Conservation (phyloP, 768 basidiomycete species). For the Lepiota venenata region DNA sequence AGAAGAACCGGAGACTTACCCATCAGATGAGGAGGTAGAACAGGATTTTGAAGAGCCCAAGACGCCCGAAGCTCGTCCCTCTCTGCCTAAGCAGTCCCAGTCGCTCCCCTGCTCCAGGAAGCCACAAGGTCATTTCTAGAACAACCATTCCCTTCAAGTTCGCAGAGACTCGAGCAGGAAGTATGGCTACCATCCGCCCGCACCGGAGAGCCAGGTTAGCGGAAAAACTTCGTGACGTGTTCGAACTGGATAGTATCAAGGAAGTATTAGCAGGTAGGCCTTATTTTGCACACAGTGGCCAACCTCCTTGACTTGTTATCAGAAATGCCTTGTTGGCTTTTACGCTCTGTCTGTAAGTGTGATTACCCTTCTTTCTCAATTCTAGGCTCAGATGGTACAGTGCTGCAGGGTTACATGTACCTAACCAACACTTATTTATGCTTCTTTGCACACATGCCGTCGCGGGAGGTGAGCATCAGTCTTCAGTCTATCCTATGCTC, state of each 20-base stretch:
- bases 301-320: slow-evolving; percentile 10
- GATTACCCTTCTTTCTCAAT: not conserved
- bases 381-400: slow-evolving; percentile 31
- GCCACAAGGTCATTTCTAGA: not conserved
- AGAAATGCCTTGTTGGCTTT: slow-evolving; percentile 95
- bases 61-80: slow-evolving; percentile 37
- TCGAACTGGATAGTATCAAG: slow-evolving; percentile 73
- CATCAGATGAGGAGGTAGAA: slow-evolving; percentile 49
- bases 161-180: slow-evolving; percentile 44
- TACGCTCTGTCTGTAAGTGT: slow-evolving; percentile 82
- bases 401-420: slow-evolving; percentile 97
- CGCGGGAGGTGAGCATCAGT: slow-evolving; percentile 63
- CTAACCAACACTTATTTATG: slow-evolving; percentile 90
- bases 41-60: slow-evolving; percentile 50
- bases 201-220: slow-evolving; percentile 72
- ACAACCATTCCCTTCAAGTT: slow-evolving; percentile 19
- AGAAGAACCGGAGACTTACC: slow-evolving; percentile 26
- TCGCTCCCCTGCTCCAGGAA: slow-evolving; percentile 10
- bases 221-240: slow-evolving; percentile 87
- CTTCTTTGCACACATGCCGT: slow-evolving; percentile 95
- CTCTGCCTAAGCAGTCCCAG: slow-evolving; percentile 11
- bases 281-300: not conserved
- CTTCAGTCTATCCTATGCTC: not conserved
- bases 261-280: slow-evolving; percentile 80
- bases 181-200: slow-evolving; percentile 70